These are phyloP conservation scores for Vicia faba DNA, from an alignment of 306 rosid genomes.

Conservation along the genomic window DNA sequence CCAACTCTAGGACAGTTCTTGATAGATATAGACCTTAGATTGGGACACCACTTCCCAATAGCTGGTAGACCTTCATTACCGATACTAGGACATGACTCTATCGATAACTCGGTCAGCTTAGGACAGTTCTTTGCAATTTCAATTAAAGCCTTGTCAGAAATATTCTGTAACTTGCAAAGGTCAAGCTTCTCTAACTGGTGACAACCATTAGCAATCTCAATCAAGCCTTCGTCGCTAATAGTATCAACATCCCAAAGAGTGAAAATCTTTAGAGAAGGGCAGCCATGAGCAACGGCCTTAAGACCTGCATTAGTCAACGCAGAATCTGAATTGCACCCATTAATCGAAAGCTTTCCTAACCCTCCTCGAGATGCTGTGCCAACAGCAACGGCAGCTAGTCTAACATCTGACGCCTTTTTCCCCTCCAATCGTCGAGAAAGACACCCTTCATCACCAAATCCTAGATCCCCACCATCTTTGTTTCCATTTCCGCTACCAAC, in stretches of 20 bases:
- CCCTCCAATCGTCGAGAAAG: constrained; percentile 90
- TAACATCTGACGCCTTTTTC: constrained; percentile 82
- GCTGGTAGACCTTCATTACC: constrained; percentile 81
- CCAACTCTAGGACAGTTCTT: constrained; percentile 67
- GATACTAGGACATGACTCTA: constrained; percentile 76
- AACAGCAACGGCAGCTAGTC: constrained; percentile 89
- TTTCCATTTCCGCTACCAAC: constrained; percentile 23
- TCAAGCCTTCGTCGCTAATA: constrained; percentile 73
- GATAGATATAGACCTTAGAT: constrained; percentile 62
- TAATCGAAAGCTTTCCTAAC: constrained; percentile 75
- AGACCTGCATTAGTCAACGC: constrained; percentile 72
- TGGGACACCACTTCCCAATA: constrained; percentile 70
- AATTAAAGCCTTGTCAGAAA: constrained; percentile 73
- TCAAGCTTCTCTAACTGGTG: constrained; percentile 75
- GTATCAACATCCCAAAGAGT: constrained; percentile 68
- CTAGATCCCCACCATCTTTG: constrained; percentile 52
- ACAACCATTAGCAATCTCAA: constrained; percentile 75
- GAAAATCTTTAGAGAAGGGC: constrained; percentile 78
- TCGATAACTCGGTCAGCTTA: constrained; percentile 61
- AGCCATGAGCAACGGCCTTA: constrained; percentile 71
- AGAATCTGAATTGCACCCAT: constrained; percentile 55
- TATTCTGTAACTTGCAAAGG: constrained; percentile 61
- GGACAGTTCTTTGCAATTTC: constrained; percentile 74
- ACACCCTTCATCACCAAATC: constrained; percentile 63
- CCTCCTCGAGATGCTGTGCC: constrained; percentile 92